Conservation (phyloP, 257 asterid species). For the Misopates orontium region DNA sequence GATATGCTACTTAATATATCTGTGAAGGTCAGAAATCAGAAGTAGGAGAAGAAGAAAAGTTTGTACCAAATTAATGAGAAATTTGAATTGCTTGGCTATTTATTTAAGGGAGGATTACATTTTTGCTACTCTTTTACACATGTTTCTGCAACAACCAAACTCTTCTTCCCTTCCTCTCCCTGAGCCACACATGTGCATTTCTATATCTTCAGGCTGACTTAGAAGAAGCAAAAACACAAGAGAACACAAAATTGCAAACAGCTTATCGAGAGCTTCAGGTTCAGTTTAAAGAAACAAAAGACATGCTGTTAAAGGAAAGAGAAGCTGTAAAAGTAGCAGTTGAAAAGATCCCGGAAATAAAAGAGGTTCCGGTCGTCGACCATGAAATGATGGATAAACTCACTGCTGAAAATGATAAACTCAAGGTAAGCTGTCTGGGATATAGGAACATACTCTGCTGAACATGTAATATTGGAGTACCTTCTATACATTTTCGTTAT, state of each 20-base stretch:
- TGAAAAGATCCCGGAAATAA: slow-evolving; percentile 66
- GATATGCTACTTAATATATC: too few species aligned
- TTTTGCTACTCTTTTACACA: background rate
- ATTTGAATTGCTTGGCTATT: too few species aligned
- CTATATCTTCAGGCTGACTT: slow-evolving; percentile 62
- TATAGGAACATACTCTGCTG: slow-evolving; percentile 22
- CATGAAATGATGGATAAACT: slow-evolving; percentile 78
- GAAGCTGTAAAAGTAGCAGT: slow-evolving; percentile 60
- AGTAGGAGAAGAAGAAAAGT: too few species aligned
- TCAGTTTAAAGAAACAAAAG: slow-evolving; percentile 79
- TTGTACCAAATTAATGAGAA: too few species aligned
- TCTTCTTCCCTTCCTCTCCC: slow-evolving; percentile 22
- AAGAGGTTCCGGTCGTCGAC: slow-evolving; percentile 88
- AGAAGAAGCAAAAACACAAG: slow-evolving; percentile 94
- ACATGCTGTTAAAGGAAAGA: slow-evolving; percentile 63
- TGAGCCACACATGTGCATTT: slow-evolving; percentile 13
- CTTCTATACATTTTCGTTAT: slow-evolving; percentile 7
- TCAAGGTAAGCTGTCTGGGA: slow-evolving; percentile 50
- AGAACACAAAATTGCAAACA: slow-evolving; percentile 75
- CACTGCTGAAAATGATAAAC: slow-evolving; percentile 78
- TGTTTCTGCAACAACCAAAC: too few species aligned
- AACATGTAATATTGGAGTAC: slow-evolving; percentile 13
- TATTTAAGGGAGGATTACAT: too few species aligned
- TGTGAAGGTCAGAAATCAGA: too few species aligned
- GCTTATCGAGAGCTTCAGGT: slow-evolving; percentile 77